Base-by-base conservation (phyloP, 208 protist genomes). In the Crithidia mellificae region DNA sequence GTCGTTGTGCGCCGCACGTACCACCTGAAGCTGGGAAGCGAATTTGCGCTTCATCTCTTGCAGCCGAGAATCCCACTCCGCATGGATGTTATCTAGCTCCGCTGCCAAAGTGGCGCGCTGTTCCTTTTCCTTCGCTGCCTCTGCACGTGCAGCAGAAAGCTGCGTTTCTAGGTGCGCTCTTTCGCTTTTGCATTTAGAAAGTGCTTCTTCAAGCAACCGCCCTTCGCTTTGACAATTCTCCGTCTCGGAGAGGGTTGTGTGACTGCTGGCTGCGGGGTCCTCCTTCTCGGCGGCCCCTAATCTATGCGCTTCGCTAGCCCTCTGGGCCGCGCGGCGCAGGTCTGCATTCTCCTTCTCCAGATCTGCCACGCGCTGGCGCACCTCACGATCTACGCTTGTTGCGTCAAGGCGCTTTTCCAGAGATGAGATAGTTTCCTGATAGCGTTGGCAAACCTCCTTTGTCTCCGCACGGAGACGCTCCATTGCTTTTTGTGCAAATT, bases 391-490 rank as follows among this genome's bases (percentile, higher is more conserved):
- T 2, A 69, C 56, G 1, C 65, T 43, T 17, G 68, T 39, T 8
- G 78, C 15, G n/a, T 88, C 68, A 9, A 71, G 58, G 7, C 41
- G 67, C 30, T 73, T 68, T 57, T 91, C 74, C 0, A 91, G 49
- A 11, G 50, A 63, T 24, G 73, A 43, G 41, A 92, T 80, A 9
- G 66, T 67, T 38, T 81, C 76, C 49, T 93, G 73, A 62, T 96
- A 93, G 25, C 88, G 74, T 20, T 71, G 46, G 19, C 75, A 71
- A 20, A 92, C 63, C 43, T 80, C 79, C n/a, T 84, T 77, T 7
- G 80, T 84, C 25, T 92, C 86, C 6, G 74, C 54, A 2, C 87
- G 70, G 8, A 96, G 59, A 6, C 76, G 71, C 20, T 77, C 76
- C 27, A 96, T 64, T 22, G 80, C 85, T 2, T 50, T 58, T 57